Base-by-base conservation (phyloP, 768 basidiomycete species). In the Lepiota brunneoincarnata region DNA sequence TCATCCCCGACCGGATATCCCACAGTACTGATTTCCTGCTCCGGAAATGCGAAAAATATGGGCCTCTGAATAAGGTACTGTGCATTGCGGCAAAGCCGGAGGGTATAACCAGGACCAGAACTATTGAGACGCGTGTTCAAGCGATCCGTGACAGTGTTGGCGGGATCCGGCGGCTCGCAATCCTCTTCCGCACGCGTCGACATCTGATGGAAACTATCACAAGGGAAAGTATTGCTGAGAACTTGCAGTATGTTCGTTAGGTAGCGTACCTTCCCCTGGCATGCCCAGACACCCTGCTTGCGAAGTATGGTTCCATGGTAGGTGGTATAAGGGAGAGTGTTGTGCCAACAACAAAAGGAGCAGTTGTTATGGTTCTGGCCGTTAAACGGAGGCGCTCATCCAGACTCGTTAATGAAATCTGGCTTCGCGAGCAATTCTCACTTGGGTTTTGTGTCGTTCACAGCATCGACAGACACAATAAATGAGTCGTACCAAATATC, bases 11-110 rank as follows among this genome's bases (percentile, higher is more conserved):
- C 81, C 0, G 92, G 92, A 57, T 91, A 88, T 14, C 89, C 89
- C 5, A 75, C 61, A 0, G 92, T 94, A 59, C 83, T 89, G 43
- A 94, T 92, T 69, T 93, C 92, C 68, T 94, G 86, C 60, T 84
- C 74, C 0, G 79, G 74, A 10, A 82, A 78, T 0, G 83, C 74
- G 60, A 91, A 91, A 28, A 77, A 68, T 46, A 94, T 75, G 0
- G 89, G 84, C 2, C 81, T 78, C 49, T 80, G 76, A 56, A 93
- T 79, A 57, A 77, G 55, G 63, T 94, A 93, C 44, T 77, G 69
- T 49, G 76, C 67, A 26, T 72, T 69, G 1, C 83, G 83, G 68
- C 92, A 94, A 2, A 94, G 75, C 12, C 69, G 72, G 4, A 94
- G 77, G 5, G 75, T 72, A 64, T 83, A 93, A 21, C 84, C 86